phyloP scores from a whole-genome alignment of 768 basidiomycete genomes.

The Gloeopeniophorella convolvens region DNA sequence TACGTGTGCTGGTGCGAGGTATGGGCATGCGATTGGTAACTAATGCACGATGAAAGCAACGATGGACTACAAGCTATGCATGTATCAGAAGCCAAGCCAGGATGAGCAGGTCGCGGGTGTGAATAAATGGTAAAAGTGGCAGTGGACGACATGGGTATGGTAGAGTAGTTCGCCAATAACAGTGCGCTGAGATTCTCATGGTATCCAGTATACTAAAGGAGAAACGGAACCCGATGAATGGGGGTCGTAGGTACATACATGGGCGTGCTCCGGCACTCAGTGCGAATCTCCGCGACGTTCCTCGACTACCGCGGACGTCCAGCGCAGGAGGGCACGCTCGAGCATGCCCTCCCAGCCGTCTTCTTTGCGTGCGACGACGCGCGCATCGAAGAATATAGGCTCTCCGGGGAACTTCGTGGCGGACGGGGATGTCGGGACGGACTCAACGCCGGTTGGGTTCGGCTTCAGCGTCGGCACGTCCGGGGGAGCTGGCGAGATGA shows the following conservation, averaged over 20 bases:
- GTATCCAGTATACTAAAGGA: too few species aligned
- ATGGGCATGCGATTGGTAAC: too few species aligned
- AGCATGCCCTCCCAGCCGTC: slow-evolving; percentile 82
- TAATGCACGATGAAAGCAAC: too few species aligned
- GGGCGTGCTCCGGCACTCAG: not conserved
- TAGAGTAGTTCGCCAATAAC: too few species aligned
- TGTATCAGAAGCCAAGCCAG: too few species aligned
- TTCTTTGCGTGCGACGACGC: slow-evolving; percentile 63
- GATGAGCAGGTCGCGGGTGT: too few species aligned
- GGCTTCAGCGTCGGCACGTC: slow-evolving; percentile 26
- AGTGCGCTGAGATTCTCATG: too few species aligned
- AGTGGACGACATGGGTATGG: too few species aligned
- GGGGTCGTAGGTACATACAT: slow-evolving; percentile 36
- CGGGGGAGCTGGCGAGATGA: slow-evolving; percentile 45
- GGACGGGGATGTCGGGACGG: slow-evolving; percentile 25
- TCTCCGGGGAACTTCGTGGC: slow-evolving; percentile 35
- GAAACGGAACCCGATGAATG: too few species aligned
- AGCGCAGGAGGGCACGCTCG: slow-evolving; percentile 50
- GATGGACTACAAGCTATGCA: too few species aligned
- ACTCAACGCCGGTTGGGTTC: slow-evolving; percentile 14
- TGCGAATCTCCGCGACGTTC: slow-evolving; percentile 40
- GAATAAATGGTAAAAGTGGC: too few species aligned
- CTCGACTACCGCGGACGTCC: slow-evolving; percentile 62
- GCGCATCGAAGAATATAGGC: slow-evolving; percentile 63
- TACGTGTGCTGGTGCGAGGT: too few species aligned